Evolutionary conservation across 176 grass and related monocot genomes (phyloP), one percentile per base, ranked within the genome.

Genomic region (Aegilops longissima): DNA sequence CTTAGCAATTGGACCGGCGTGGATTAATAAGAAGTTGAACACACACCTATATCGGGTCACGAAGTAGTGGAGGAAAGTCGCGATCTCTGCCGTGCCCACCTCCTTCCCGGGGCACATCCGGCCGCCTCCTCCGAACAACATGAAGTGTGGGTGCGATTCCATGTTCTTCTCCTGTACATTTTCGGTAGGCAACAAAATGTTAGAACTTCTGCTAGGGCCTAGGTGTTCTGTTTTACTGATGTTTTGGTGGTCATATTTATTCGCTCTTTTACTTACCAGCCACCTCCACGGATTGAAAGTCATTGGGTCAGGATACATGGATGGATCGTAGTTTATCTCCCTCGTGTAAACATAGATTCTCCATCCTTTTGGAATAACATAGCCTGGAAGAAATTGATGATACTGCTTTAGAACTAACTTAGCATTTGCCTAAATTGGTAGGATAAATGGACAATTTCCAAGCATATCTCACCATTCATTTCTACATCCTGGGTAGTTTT

Each of bases 201-300:
- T 72, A 86, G 30, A 90, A 52, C 31, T 64, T n/a, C 27, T 18
- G 36, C 13, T 61, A 18, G 3, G 35, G 14, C 49, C 13, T 52
- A 17, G 47, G 47, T 70, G 1, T 2, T 29, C 0, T 69, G 58
- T 51, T 76, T 62, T 73, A 14, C 67, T 79, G 16, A 4, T 38
- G 13, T 51, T 51, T 2, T 52, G 49, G 16, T 52, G 51, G 51
- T 14, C 61, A 56, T 47, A 52, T 12, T 64, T 56, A 31, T 20
- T 79, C 30, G 82, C 25, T 67, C 24, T 23, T 27, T 66, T 52
- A 64, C 97, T 86, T 92, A 99, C 97, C 94, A 94, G 87, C 97
- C 97, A 99, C 88, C 97, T 96, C 97, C 94, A 96, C 83, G 97
- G 97, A 80, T 99, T 93, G 92, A 99, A 99, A 10, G 86, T 78